Evolutionary conservation across 805 yeast species (phyloP), one percentile per base, ranked within the genome.

Genomic region (Debaryomyces tyrocola): DNA sequence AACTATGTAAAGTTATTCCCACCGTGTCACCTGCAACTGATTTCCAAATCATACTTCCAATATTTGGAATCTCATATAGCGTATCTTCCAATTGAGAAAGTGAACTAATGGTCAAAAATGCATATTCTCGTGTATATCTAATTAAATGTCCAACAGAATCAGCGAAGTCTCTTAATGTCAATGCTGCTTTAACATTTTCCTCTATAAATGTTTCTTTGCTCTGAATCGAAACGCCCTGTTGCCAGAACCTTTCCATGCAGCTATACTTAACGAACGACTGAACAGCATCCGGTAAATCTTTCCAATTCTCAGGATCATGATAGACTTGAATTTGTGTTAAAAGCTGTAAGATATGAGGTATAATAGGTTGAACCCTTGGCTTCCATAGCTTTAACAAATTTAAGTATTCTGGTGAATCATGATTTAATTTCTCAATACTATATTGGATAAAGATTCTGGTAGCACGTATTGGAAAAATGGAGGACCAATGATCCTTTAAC

Each of bases 91-190:
- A 74, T 57, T 89, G 92, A 0, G 96, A 82, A 43, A 94, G 86
- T 1, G 97, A 88, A 14, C 95, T 91, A 31, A 94, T 76, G 0
- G 97, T 89, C 52, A 92, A 69, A 61, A 90, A 87, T 2, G 97
- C 96, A 63, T 95, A 94, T 65, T 94, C 99, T 54, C 99, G 80
- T 0, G 99, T 94, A 60, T 95, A 94, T 57, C 99, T 77, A 12
- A 94, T 85, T 58, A 90, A 88, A 64, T 94, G 97, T 14, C 99
- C 99, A 11, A 94, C 96, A 11, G 96, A 87, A 63, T 95, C 98
- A 0, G 99, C 98, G 74, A 94, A 94, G 67, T 94, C 99, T 54
- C 98, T 79, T 47, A 94, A 70, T 0, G 99, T 91, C 52, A 87
- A 86, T 74, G 94, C 89, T 0, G 99, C 98, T 61, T 87, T 90